phyloP scores from a whole-genome alignment of 2,329 filamentous ascomycete genomes.

The Penicillium griseofulvum region DNA sequence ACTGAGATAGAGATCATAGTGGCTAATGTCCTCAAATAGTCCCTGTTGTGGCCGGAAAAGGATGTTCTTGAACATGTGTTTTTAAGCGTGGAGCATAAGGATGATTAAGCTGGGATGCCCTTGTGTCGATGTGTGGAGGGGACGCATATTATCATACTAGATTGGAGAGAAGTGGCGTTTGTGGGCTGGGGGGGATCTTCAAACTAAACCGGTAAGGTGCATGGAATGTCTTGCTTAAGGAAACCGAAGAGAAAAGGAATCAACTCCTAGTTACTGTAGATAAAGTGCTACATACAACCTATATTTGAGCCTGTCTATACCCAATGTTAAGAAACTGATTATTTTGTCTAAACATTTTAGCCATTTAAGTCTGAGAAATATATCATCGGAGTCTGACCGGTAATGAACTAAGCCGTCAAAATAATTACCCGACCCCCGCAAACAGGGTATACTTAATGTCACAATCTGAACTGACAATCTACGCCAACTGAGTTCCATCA shows the following conservation, averaged over 20 bases:
- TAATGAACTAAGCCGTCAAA: conserved; percentile 1
- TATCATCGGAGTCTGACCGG: background rate
- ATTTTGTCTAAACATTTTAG: background rate
- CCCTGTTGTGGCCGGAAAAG: too few species aligned
- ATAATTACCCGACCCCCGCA: background rate
- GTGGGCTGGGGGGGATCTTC: conserved; percentile 16
- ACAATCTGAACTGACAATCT: background rate
- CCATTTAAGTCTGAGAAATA: background rate
- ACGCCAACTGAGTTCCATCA: conserved; percentile 14
- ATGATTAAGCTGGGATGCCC: conserved; percentile 18
- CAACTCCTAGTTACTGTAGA: conserved; percentile 11
- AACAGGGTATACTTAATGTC: background rate
- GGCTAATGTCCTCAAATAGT: too few species aligned
- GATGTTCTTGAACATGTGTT: too few species aligned
- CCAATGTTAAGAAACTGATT: background rate
- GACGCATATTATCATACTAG: conserved; percentile 15
- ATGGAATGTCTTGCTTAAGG: conserved; percentile 13
- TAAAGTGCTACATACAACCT: background rate
- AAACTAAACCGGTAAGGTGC: conserved; percentile 14
- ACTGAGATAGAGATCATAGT: too few species aligned
- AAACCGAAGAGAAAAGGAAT: conserved; percentile 16
- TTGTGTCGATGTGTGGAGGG: conserved; percentile 18
- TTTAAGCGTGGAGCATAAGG: conserved; percentile 23
- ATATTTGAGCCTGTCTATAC: too few species aligned
- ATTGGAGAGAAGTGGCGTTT: conserved; percentile 19